Conservation (phyloP, 2,329 filamentous ascomycete genomes). For the Venturia pyrina region DNA sequence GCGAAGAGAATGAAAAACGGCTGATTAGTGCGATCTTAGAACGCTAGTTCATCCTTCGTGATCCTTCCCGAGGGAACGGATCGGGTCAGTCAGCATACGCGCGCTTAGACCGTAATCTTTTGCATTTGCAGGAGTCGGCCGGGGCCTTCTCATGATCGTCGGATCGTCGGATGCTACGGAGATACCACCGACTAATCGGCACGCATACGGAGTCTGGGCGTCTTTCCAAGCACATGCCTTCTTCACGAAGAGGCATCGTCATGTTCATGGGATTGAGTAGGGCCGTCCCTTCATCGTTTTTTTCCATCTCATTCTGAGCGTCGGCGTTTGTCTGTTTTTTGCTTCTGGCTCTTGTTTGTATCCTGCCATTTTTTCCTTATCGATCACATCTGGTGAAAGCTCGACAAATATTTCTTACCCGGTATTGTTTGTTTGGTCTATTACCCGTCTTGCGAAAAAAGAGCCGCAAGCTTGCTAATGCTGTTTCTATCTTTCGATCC, state of each 20-base stretch:
- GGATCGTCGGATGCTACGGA: not conserved
- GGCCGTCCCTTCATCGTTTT: not conserved
- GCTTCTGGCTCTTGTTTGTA: not conserved
- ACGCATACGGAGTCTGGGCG: not conserved
- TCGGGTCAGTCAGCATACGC: not conserved
- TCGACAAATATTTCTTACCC: not conserved
- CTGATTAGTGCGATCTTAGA: not conserved
- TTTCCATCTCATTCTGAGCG: not conserved
- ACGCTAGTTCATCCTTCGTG: not conserved
- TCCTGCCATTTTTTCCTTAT: not conserved
- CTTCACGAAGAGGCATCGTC: not conserved
- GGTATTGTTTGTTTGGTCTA: not conserved
- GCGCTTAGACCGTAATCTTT: not conserved
- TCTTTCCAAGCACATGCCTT: not conserved
- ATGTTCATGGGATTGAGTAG: not conserved
- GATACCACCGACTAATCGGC: slow-evolving; percentile 1
- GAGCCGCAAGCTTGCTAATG: slow-evolving; percentile 4
- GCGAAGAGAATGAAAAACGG: slow-evolving; percentile 21
- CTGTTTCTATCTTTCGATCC: not conserved
- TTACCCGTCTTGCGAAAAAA: not conserved
- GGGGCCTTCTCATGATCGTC: not conserved
- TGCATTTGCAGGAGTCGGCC: not conserved
- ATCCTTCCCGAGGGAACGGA: not conserved
- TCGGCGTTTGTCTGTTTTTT: not conserved
- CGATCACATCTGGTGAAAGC: not conserved